Conservation (phyloP, 768 basidiomycete species). For the Amanita inopinata region DNA sequence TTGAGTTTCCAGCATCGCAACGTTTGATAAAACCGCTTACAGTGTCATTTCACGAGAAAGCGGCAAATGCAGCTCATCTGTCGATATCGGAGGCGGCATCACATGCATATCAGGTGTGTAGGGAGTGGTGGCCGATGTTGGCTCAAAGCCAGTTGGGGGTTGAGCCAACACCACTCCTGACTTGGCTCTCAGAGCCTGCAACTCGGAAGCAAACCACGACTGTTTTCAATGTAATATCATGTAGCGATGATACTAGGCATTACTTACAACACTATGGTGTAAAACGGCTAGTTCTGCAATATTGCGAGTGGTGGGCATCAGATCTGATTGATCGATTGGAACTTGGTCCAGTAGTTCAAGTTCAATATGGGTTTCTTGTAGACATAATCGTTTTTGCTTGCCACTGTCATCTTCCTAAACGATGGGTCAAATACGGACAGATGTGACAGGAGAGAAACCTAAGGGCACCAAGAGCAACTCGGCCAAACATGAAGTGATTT, state of each 20-base stretch:
- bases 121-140: conserved; percentile 35
- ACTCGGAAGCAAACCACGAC: conserved; percentile 79
- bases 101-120: conserved; percentile 39
- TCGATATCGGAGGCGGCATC: conserved; percentile 23
- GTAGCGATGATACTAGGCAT: conserved; percentile 2
- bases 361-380: conserved; percentile 77
- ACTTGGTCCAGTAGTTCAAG: conserved; percentile 50
- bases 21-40: conserved; percentile 40
- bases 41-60: conserved; percentile 83
- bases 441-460: conserved; percentile 15
- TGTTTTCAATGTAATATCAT: conserved; percentile 21
- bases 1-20: neutral
- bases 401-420: conserved; percentile 29
- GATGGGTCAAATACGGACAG: neutral
- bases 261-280: conserved; percentile 77
- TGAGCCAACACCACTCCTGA: conserved; percentile 48
- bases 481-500: conserved; percentile 63
- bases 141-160: conserved; percentile 40
- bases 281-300: conserved; percentile 68
- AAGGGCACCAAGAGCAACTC: conserved; percentile 53
- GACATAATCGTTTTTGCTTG: conserved; percentile 47
- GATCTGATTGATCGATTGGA: conserved; percentile 46
- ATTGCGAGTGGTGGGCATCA: conserved; percentile 64
- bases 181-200: conserved; percentile 55
- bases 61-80: conserved; percentile 56